These are phyloP conservation scores for Malassezia arunalokei DNA, from an alignment of 1,284 basidiomycete genomes.

Conservation along the genomic window DNA sequence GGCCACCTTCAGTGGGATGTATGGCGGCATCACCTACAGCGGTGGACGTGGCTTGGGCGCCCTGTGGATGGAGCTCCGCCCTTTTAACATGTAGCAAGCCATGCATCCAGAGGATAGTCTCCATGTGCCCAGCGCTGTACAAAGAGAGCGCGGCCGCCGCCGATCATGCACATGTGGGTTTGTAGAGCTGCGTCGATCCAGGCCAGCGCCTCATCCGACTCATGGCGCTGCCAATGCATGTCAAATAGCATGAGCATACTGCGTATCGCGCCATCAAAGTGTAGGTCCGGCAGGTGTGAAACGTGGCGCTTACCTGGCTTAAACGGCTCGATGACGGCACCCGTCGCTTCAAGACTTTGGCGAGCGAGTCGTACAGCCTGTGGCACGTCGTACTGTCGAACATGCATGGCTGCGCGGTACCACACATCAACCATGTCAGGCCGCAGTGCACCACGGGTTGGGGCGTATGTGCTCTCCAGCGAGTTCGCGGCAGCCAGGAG, in stretches of 20 bases:
- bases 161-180: conserved; percentile 34
- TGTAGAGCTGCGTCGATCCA: conserved; percentile 29
- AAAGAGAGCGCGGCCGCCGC: conserved; percentile 32
- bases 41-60: conserved; percentile 9
- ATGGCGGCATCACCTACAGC: conserved; percentile 14
- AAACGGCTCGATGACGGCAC: conserved; percentile 11
- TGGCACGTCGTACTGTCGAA: conserved; percentile 18
- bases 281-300: conserved; percentile 23
- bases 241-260: conserved; percentile 25
- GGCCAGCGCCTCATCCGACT: conserved; percentile 4
- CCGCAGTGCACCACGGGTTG: conserved; percentile 17
- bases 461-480: conserved; percentile 30
- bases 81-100: conserved; percentile 4
- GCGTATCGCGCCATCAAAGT: conserved; percentile 31
- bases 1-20: conserved; percentile 23
- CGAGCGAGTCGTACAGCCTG: conserved; percentile 16
- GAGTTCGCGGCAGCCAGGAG: conserved; percentile 22
- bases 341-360: conserved; percentile 19
- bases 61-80: background rate
- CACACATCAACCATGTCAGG: conserved; percentile 34
- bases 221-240: background rate
- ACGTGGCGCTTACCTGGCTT: background rate
- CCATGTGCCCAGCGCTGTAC: conserved; percentile 24
- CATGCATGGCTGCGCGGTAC: conserved; percentile 24
- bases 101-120: background rate